phyloP scores from a whole-genome alignment of 1,139 yeast genomes.

The Pichia terricola region DNA sequence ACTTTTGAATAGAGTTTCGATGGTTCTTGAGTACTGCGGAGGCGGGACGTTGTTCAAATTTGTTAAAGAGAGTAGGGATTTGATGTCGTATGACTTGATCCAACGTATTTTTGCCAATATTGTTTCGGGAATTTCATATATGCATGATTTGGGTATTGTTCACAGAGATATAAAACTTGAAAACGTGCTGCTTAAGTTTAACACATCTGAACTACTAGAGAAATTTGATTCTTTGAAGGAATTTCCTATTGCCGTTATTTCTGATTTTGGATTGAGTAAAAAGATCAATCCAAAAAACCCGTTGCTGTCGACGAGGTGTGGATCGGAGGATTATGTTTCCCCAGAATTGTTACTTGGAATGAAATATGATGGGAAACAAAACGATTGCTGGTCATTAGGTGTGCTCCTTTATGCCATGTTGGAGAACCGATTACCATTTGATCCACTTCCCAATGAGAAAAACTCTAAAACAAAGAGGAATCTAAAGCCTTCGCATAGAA shows the following conservation, averaged over 20 bases:
- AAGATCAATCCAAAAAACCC: conserved; percentile 50
- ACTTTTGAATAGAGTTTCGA: conserved; percentile 29
- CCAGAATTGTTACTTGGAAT: conserved; percentile 89
- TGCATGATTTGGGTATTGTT: conserved; percentile 59
- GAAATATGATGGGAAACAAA: conserved; percentile 79
- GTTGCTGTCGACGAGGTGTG: conserved; percentile 75
- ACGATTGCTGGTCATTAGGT: conserved; percentile 93
- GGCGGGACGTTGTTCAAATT: conserved; percentile 82
- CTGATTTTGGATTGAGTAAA: conserved; percentile 86
- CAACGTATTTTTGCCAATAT: conserved; percentile 62
- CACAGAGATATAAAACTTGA: conserved; percentile 89
- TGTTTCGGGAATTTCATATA: conserved; percentile 57
- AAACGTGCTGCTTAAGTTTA: conserved; percentile 49
- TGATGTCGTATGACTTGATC: conserved; percentile 37
- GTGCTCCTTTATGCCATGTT: conserved; percentile 75
- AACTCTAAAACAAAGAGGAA: conserved; percentile 27
- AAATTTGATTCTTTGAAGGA: conserved; percentile 11
- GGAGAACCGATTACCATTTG: conserved; percentile 86
- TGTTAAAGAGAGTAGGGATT: conserved; percentile 34
- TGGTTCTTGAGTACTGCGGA: conserved; percentile 64
- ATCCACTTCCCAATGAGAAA: conserved; percentile 42
- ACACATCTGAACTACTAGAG: conserved; percentile 21
- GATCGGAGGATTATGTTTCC: conserved; percentile 90
- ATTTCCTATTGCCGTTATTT: conserved; percentile 47
- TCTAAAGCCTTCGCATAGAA: conserved; percentile 72